Percentiles rank a stretch among this genome's conserved stretches.
Conservation (phyloP, 2,329 filamentous ascomycete species). For the Knoxdaviesia proteae region DNA sequence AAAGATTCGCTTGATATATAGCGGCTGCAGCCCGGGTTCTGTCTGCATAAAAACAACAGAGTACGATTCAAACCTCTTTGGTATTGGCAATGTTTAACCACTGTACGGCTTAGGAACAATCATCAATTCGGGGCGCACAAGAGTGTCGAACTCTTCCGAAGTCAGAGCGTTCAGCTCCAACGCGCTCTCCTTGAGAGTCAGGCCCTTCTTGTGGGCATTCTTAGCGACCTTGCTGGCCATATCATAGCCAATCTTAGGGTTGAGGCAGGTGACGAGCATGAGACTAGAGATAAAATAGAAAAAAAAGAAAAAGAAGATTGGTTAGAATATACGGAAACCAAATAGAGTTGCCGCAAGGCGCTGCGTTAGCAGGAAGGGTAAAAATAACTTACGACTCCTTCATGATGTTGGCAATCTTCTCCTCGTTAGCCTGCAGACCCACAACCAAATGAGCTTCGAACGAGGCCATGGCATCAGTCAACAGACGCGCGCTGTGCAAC, state of each 20-base stretch:
- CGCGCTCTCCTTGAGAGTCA: constrained; percentile 82
- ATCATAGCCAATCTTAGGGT: constrained; percentile 93
- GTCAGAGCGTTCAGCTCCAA: constrained; percentile 82
- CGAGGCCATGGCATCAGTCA: constrained; percentile 81
- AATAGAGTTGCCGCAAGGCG: neutral
- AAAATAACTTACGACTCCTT: constrained; percentile 60
- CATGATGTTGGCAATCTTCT: constrained; percentile 72
- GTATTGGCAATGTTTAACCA: constrained; percentile 11
- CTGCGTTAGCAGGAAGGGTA: neutral
- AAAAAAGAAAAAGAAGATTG: constrained; percentile 4
- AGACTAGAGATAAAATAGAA: constrained; percentile 31
- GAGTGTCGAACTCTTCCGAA: constrained; percentile 70
- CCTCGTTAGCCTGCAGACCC: constrained; percentile 82
- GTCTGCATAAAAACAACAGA: no score
- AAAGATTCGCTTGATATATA: no score
- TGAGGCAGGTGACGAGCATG: constrained; percentile 95
- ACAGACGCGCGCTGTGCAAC: constrained; percentile 72
- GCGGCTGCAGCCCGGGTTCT: no score
- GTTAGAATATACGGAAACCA: constrained; percentile 1
- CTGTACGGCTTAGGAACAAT: constrained; percentile 54
- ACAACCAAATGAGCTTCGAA: constrained; percentile 86
- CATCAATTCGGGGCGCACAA: constrained; percentile 91
- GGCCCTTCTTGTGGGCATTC: constrained; percentile 96
- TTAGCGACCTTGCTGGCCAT: constrained; percentile 95
- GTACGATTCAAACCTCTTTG: no score